A percentile compares a stretch with the other conserved stretches of the same genome.
These are phyloP conservation scores for Penicillium sp. DNA, from an alignment of 2,329 filamentous ascomycete species.

Conservation along the genomic window DNA sequence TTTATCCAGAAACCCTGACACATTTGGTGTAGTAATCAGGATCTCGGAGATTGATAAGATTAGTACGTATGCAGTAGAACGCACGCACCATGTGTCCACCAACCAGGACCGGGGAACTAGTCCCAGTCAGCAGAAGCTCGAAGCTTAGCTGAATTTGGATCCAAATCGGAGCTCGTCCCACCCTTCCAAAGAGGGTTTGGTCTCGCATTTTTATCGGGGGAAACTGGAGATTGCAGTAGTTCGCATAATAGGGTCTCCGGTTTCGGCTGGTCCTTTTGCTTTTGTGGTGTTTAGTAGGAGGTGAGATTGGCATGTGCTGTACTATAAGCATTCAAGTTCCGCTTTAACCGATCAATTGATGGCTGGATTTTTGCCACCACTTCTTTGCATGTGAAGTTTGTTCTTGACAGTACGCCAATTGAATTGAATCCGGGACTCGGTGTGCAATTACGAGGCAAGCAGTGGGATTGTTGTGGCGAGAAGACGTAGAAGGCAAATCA, in stretches of 20 bases:
- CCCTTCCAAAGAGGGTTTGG: background rate
- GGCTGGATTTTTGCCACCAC: background rate
- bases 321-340: background rate
- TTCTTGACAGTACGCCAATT: background rate
- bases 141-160: conserved; percentile 5
- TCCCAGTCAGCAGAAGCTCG: conserved; percentile 1
- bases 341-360: background rate
- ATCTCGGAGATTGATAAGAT: conserved; percentile 6
- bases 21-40: background rate
- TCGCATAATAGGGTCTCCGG: background rate
- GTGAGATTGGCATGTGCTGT: background rate
- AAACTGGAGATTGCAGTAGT: background rate
- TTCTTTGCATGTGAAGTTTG: background rate
- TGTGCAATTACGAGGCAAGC: background rate
- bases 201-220: background rate
- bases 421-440: background rate
- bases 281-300: background rate
- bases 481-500: background rate
- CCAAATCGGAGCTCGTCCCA: conserved; percentile 2
- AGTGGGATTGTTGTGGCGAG: background rate
- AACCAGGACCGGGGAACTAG: background rate
- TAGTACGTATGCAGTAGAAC: background rate
- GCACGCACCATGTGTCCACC: background rate
- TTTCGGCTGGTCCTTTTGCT: background rate
- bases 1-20: background rate